Base-by-base conservation (phyloP, 768 basidiomycete genomes). In the Pleurotus cornucopiae region DNA sequence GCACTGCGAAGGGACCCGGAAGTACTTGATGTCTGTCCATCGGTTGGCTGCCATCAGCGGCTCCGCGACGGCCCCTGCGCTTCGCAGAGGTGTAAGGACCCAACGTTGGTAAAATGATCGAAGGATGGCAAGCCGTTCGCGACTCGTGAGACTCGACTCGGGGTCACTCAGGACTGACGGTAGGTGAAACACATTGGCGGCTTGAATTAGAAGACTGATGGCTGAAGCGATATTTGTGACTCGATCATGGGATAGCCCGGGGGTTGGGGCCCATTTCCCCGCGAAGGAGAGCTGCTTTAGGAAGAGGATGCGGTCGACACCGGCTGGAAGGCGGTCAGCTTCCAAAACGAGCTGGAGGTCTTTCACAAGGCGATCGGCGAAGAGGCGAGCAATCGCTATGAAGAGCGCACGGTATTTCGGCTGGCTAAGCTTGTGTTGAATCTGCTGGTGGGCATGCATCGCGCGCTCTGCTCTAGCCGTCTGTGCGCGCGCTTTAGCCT, bases 261-360 rank as follows among this genome's bases (percentile, higher is more conserved):
- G 81, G 2, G 81, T 79, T 0, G 88, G 87, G 0, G 86, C 86
- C 87, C 87, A 90, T 66, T 89, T 91, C 1, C 76, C 76, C 1
- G 78, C 85, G 13, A 88, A 76, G 5, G 80, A 79, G 16, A 89
- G 69, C 30, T 73, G 68, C 58, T 68, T 74, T 5, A 76, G 60
- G 20, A 78, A 66, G 3, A 60, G 49, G 4, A 66, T 58, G 5
- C 66, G 69, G 23, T 70, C 66, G 1, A 65, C 64, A 6, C 66
- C 65, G 0, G 60, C 60, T 1, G 72, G 63, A 18, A 83, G 67
- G 1, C 63, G 53, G 5, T 72, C 60, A 11, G 77, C 61, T 58
- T 74, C 59, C 4, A 63, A 49, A 23, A 85, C 70, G 5, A 76
- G 59, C 1, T 61, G 49, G n/a, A 77, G 60, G 57, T 90, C 88